Evolutionary conservation across 2,329 filamentous ascomycete genomes (phyloP).

Genomic region (Beauveria caledonica): DNA sequence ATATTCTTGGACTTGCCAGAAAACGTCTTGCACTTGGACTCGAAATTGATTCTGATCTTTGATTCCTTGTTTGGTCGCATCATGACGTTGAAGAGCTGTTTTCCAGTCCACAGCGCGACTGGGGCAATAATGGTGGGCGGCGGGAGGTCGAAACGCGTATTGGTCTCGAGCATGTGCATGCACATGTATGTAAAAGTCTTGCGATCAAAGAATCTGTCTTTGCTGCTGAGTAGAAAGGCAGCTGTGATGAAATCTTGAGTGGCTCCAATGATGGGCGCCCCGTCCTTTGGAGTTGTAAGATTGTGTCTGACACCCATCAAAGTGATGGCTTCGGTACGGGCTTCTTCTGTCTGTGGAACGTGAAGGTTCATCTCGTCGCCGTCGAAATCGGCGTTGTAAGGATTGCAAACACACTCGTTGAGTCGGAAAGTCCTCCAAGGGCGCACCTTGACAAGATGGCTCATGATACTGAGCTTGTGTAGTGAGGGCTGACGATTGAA

Average conservation of each 20-base stretch:
- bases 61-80: constrained; percentile 83
- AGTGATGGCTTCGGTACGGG: constrained; percentile 86
- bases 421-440: constrained; percentile 94
- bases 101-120: constrained; percentile 86
- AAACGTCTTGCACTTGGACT: constrained; percentile 84
- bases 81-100: constrained; percentile 88
- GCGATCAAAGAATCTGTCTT: constrained; percentile 87
- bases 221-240: constrained; percentile 81
- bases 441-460: constrained; percentile 84
- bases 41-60: constrained; percentile 79
- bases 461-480: constrained; percentile 98
- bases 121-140: constrained; percentile 83
- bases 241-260: constrained; percentile 99
- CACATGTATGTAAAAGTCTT: constrained; percentile 84
- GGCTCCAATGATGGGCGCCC: constrained; percentile 95
- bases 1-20: constrained; percentile 47
- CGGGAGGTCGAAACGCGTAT: constrained; percentile 72
- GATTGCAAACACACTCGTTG: constrained; percentile 96
- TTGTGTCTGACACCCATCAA: constrained; percentile 99
- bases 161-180: constrained; percentile 84
- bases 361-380: constrained; percentile 99
- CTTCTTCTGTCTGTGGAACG: constrained; percentile 95
- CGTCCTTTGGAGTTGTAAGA: constrained; percentile 90
- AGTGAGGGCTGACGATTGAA: constrained; percentile 98
- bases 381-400: constrained; percentile 98